Percentiles rank a stretch among this genome's conserved stretches.
phyloP scores from a whole-genome alignment of 495 filamentous ascomycete species.

The Penicillium goetzii region DNA sequence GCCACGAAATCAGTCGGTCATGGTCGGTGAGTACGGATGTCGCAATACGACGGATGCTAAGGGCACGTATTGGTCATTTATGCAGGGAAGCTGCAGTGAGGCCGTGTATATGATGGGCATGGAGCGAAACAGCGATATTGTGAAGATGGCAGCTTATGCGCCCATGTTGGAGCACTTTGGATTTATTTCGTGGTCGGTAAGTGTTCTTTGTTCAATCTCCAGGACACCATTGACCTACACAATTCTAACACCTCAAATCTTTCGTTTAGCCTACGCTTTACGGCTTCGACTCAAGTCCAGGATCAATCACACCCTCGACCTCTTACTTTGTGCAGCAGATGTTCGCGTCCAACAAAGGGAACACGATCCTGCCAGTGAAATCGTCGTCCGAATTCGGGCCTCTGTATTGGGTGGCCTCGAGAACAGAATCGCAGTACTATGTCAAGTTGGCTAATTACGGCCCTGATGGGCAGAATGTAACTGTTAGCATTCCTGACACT shows the following conservation, averaged over 20 bases:
- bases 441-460: conserved; percentile 44
- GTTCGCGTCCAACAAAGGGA: conserved; percentile 56
- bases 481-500: conserved; percentile 32
- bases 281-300: conserved; percentile 51
- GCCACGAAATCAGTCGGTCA: conserved; percentile 45
- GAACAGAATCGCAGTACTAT: conserved; percentile 35
- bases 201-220: conserved; percentile 1
- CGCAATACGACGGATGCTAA: conserved; percentile 50
- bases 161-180: conserved; percentile 51
- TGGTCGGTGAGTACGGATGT: conserved; percentile 60
- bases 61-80: conserved; percentile 40
- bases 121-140: conserved; percentile 65
- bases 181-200: conserved; percentile 47
- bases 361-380: conserved; percentile 55
- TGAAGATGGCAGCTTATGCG: conserved; percentile 58
- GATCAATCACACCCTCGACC: conserved; percentile 42
- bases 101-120: conserved; percentile 69
- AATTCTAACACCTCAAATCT: neutral
- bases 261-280: conserved; percentile 39
- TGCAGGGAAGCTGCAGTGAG: conserved; percentile 66
- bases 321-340: conserved; percentile 51
- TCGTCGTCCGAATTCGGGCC: conserved; percentile 51
- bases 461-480: conserved; percentile 26
- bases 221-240: neutral
- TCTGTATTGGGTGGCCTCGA: conserved; percentile 62